phyloP scores from a whole-genome alignment of 2,329 filamentous ascomycete genomes.

The Hymenoscyphus albidus region DNA sequence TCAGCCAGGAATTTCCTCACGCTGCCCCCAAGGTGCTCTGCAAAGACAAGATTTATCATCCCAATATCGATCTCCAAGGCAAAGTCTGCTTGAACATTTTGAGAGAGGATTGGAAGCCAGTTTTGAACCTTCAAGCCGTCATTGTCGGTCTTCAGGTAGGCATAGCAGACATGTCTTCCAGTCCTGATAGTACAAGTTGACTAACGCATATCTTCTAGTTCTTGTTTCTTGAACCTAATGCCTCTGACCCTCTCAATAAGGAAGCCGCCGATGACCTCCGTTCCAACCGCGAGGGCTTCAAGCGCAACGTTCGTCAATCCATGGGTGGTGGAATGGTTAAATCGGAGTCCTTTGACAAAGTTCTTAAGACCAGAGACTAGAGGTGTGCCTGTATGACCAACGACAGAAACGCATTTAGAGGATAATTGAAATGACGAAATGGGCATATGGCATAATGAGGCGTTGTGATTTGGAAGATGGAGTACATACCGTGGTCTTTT shows the following conservation, averaged over 20 bases:
- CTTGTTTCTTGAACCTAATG: constrained; percentile 95
- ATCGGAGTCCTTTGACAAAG: constrained; percentile 71
- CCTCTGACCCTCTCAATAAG: constrained; percentile 96
- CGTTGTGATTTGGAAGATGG: constrained; percentile 25
- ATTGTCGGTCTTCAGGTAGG: constrained; percentile 86
- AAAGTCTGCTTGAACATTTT: constrained; percentile 98
- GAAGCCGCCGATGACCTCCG: constrained; percentile 92
- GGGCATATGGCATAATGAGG: constrained; percentile 30
- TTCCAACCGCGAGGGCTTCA: constrained; percentile 80
- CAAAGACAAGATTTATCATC: constrained; percentile 97
- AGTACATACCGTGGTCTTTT: constrained; percentile 24
- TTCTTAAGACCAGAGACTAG: constrained; percentile 50
- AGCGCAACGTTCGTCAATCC: constrained; percentile 78
- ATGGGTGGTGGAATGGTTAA: constrained; percentile 79
- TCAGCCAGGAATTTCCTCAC: constrained; percentile 94
- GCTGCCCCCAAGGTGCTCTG: constrained; percentile 97
- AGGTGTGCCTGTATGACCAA: constrained; percentile 3
- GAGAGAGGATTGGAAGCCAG: constrained; percentile 98
- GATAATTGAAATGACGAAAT: constrained; percentile 16
- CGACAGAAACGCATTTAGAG: constrained; percentile 12
- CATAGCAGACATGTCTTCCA: constrained; percentile 6
- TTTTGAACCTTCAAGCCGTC: constrained; percentile 92
- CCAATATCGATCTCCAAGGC: constrained; percentile 95
- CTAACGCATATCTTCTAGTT: constrained; percentile 55
- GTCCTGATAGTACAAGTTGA: neutral